Evolutionary conservation across 2,329 filamentous ascomycete species (phyloP).

Genomic region (Trichophyton verrucosum): DNA sequence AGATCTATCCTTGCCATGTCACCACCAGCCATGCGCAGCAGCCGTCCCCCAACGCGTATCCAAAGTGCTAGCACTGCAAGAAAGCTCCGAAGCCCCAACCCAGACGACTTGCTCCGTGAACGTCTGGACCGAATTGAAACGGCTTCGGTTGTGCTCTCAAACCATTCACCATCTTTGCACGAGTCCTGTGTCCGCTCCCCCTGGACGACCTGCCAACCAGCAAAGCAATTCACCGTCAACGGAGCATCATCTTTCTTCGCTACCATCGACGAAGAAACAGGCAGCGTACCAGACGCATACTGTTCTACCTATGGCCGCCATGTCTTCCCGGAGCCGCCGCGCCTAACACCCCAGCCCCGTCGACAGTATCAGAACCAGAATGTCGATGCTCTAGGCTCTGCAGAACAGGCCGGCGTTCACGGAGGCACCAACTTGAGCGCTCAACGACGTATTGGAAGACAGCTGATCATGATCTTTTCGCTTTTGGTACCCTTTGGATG

Average conservation of each 20-base stretch:
- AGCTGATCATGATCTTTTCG: constrained; percentile 8
- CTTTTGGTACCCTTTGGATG: constrained; percentile 11
- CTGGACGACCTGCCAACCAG: not conserved
- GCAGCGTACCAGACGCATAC: constrained; percentile 5
- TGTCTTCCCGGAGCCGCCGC: constrained; percentile 12
- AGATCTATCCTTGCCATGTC: constrained; percentile 4
- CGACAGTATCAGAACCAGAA: not conserved
- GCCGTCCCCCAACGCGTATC: constrained; percentile 7
- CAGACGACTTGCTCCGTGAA: constrained; percentile 11
- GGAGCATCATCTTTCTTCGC: not conserved
- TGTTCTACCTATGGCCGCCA: constrained; percentile 11
- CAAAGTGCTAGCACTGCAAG: constrained; percentile 7
- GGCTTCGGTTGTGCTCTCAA: constrained; percentile 6
- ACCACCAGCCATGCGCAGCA: not conserved
- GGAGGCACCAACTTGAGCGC: constrained; percentile 3
- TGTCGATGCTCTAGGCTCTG: not conserved
- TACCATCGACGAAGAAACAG: constrained; percentile 8
- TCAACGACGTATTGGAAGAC: constrained; percentile 12
- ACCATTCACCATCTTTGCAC: constrained; percentile 6
- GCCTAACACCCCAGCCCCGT: constrained; percentile 7
- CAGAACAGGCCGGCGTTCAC: not conserved
- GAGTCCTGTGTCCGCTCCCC: not conserved
- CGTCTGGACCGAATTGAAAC: constrained; percentile 11
- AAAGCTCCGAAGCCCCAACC: constrained; percentile 1
- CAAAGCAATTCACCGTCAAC: not conserved